Base-by-base conservation (phyloP, 1,284 basidiomycete species). In the Pyrrhoderma noxium region DNA sequence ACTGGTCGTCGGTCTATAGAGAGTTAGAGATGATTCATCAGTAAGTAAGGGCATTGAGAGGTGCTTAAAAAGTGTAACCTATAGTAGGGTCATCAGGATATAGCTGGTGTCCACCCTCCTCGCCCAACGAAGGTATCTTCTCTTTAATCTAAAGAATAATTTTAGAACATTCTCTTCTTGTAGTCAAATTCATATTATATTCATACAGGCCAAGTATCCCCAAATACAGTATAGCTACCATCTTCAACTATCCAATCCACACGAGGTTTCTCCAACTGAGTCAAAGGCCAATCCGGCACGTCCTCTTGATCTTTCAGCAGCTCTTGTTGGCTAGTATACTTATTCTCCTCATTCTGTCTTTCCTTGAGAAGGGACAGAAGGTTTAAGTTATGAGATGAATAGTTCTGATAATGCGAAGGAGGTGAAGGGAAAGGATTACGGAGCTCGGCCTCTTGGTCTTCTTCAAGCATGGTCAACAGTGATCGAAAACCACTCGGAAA, bases 361-460 rank as follows among this genome's bases (percentile, higher is more conserved):
- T 72, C 70, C 49, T 68, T 76, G 16, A 88, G 70, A 5, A 87
- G 63, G 14, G 69, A 65, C 14, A 89, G 72, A 9, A 89, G 72
- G 16, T 72, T 70, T 44, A 89, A 69, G 60, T 89, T 87, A 61
- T 80, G 81, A 1, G 74, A 60, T 0, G 86, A 79, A 60, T 87
- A 87, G 52, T 79, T 80, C 8, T 75, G 74, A 62, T 88, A 86
- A 61, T 85, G 82, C 13, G 85, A 87, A 0, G 86, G 86, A 1
- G 86, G 86, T 8, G 85, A 87, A 25, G 86, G 86, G 61, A 89
- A 89, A 3, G 87, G 87, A 64, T 87, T 89, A 58, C 82, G 76
- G 43, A 89, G 71, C 59, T 89, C 85, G 49, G 79, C 74, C 53
- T 85, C 83, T 58, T 86, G 77, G 49, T 68, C 75, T 53, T 85